These are phyloP conservation scores for Phytophthora macrochlamydospora DNA, from an alignment of 352 stramenopile genomes.

Conservation along the genomic window DNA sequence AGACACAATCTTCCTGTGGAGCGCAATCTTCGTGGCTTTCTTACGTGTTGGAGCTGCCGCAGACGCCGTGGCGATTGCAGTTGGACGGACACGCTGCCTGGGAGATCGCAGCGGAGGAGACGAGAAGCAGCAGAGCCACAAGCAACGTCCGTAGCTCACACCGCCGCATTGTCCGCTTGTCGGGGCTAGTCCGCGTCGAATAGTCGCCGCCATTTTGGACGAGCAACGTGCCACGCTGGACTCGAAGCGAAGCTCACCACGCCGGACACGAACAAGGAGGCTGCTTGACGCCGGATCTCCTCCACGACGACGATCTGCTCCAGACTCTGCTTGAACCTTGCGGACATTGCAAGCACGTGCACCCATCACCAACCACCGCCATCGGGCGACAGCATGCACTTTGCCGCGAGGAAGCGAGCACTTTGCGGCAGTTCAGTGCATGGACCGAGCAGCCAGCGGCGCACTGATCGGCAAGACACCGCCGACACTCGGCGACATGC, in stretches of 20 bases:
- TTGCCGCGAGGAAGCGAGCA: conserved; percentile 2
- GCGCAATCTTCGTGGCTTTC: conserved; percentile 1
- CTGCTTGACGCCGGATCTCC: no score
- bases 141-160: conserved; percentile 8
- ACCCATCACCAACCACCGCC: no score
- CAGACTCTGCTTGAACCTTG: no score
- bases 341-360: no score
- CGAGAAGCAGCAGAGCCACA: conserved; percentile 8
- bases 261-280: no score
- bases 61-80: conserved; percentile 71
- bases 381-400: conserved; percentile 1
- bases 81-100: conserved; percentile 55
- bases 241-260: no score
- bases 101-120: conserved; percentile 8
- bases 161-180: not conserved
- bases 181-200: not conserved
- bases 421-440: not conserved
- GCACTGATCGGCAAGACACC: not conserved
- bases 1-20: not conserved
- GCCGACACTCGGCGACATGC: not conserved
- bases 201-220: not conserved
- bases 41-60: conserved; percentile 61
- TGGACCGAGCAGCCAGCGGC: not conserved
- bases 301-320: no score
- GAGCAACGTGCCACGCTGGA: no score